Percentiles rank a stretch among this genome's conserved stretches.
Evolutionary conservation across 495 filamentous ascomycete species (phyloP).

Genomic region (Tetracladium setigerum): DNA sequence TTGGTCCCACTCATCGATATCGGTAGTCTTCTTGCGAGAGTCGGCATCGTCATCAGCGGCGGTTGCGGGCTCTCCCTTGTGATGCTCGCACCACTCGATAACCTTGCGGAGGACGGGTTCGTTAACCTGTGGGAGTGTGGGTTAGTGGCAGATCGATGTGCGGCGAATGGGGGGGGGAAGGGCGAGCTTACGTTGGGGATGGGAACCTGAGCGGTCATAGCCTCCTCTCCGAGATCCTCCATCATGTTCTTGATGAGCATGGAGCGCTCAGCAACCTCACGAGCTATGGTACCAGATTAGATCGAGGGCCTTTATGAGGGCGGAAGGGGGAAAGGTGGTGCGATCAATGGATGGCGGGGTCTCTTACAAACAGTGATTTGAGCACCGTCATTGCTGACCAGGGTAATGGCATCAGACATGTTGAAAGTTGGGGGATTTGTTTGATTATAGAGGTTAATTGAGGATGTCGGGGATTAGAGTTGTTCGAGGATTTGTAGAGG

Average conservation of each 20-base stretch:
- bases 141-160: not conserved
- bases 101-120: slow-evolving; percentile 91
- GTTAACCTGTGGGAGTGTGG: slow-evolving; percentile 60
- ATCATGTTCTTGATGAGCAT: slow-evolving; percentile 97
- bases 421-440: slow-evolving; percentile 4
- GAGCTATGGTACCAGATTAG: slow-evolving; percentile 43
- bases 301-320: too few relatives aligned
- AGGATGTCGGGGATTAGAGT: not conserved
- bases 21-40: slow-evolving; percentile 92
- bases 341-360: slow-evolving; percentile 3
- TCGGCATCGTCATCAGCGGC: slow-evolving; percentile 83
- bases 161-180: slow-evolving; percentile 3
- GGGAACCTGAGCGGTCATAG: slow-evolving; percentile 61
- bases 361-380: slow-evolving; percentile 48
- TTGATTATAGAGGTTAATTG: not conserved
- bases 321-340: not conserved
- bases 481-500: not conserved
- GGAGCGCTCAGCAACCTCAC: slow-evolving; percentile 80
- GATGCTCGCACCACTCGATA: slow-evolving; percentile 94
- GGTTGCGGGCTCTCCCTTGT: slow-evolving; percentile 75
- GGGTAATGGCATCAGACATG: slow-evolving; percentile 37
- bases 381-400: slow-evolving; percentile 50
- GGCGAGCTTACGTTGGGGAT: slow-evolving; percentile 72
- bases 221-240: slow-evolving; percentile 73
- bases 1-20: slow-evolving; percentile 99